A percentile compares a stretch with the other conserved stretches of the same genome.
These are phyloP conservation scores for Candida hispaniensis DNA, from an alignment of 805 yeast genomes.

Conservation along the genomic window DNA sequence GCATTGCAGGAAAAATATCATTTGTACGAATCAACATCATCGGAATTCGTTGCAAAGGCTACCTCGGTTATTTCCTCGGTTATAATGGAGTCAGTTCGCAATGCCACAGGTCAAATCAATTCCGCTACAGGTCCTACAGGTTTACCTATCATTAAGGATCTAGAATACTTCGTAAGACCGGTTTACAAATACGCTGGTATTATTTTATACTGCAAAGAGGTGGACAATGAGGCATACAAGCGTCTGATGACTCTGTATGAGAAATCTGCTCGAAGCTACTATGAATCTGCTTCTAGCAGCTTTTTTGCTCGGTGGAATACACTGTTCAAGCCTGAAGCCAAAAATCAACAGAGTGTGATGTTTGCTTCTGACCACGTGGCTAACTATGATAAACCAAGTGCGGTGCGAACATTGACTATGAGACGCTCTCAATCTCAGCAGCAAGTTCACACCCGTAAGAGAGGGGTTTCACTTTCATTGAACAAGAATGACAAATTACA, in stretches of 20 bases:
- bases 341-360: constrained; percentile 4
- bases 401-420: constrained; percentile 11
- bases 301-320: constrained; percentile 27
- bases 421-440: constrained; percentile 7
- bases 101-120: constrained; percentile 15
- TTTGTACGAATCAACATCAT: constrained; percentile 47
- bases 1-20: constrained; percentile 59
- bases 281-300: constrained; percentile 28
- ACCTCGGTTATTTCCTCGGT: constrained; percentile 35
- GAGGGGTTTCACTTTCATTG: constrained; percentile 8
- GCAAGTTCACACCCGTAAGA: constrained; percentile 5
- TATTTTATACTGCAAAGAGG: constrained; percentile 47
- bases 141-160: constrained; percentile 17
- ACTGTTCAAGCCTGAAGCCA: constrained; percentile 15
- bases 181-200: constrained; percentile 37
- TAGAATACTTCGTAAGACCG: constrained; percentile 23
- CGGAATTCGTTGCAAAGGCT: constrained; percentile 40
- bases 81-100: constrained; percentile 30
- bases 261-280: constrained; percentile 28
- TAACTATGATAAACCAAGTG: constrained; percentile 6
- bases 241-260: constrained; percentile 37
- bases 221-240: constrained; percentile 39
- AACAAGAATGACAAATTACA: constrained; percentile 13
- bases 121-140: constrained; percentile 12
- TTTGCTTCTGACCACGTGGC: constrained; percentile 5